These are phyloP conservation scores for Tinospora cordifolia DNA, from an alignment of 164 flowering plant genomes.

Conservation along the genomic window DNA sequence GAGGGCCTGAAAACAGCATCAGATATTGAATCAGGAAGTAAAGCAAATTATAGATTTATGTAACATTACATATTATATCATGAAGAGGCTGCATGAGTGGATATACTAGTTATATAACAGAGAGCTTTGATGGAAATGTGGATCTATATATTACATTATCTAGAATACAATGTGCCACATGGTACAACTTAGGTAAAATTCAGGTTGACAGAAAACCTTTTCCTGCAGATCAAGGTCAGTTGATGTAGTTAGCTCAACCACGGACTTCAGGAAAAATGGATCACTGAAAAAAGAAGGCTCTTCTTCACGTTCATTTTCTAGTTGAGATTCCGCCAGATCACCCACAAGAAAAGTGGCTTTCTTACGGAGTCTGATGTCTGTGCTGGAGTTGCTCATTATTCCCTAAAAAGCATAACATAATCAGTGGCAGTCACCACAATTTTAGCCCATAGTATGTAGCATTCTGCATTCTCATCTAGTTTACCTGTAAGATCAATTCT, in stretches of 20 bases:
- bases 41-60: not conserved
- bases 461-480: constrained; percentile 2
- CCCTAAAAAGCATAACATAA: constrained; percentile 34
- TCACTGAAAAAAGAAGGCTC: constrained; percentile 47
- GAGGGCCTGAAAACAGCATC: constrained; percentile 48
- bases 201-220: constrained; percentile 41
- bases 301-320: constrained; percentile 27
- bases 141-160: not conserved
- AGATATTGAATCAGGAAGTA: not conserved
- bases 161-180: not conserved
- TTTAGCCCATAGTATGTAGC: not conserved
- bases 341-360: constrained; percentile 67
- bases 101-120: not conserved
- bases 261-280: constrained; percentile 58
- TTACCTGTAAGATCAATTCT: constrained; percentile 69
- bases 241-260: constrained; percentile 56
- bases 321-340: constrained; percentile 55
- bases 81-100: too few relatives aligned
- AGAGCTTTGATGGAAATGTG: not conserved
- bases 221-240: constrained; percentile 87
- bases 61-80: not conserved
- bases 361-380: constrained; percentile 59
- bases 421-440: constrained; percentile 2
- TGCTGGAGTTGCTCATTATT: constrained; percentile 58
- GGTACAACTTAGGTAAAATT: not conserved